phyloP scores from a whole-genome alignment of 1,284 basidiomycete genomes.

The Hemileia vastatrix region DNA sequence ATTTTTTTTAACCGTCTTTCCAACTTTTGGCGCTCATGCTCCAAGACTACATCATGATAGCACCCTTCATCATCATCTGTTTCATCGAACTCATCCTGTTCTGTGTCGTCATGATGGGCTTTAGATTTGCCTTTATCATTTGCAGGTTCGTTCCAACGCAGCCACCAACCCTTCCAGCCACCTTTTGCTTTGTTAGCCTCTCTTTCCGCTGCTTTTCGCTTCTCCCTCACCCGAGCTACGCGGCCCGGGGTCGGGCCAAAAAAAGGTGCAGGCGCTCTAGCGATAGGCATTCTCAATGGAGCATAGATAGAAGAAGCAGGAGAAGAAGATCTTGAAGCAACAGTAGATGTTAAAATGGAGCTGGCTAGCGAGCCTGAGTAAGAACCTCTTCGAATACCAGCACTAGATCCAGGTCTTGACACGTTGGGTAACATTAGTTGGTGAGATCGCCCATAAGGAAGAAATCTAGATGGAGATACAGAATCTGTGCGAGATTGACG shows the following conservation, averaged over 20 bases:
- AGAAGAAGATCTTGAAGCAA: constrained; percentile 14
- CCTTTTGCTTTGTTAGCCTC: constrained; percentile 17
- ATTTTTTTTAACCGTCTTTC: constrained; percentile 15
- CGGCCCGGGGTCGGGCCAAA: constrained; percentile 16
- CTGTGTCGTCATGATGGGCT: background rate
- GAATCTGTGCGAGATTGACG: constrained; percentile 4
- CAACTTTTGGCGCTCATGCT: constrained; percentile 20
- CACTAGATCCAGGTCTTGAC: too few relatives aligned
- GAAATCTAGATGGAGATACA: background rate
- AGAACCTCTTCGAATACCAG: background rate
- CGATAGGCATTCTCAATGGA: constrained; percentile 13
- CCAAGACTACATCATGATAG: constrained; percentile 19
- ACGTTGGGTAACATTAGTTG: background rate
- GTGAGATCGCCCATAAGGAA: background rate
- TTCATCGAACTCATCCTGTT: background rate
- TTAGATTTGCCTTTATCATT: constrained; percentile 10
- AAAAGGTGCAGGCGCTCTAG: constrained; percentile 18
- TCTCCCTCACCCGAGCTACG: constrained; percentile 14
- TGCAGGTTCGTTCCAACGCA: constrained; percentile 12
- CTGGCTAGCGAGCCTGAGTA: constrained; percentile 4
- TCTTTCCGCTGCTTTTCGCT: constrained; percentile 11
- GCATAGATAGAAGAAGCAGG: constrained; percentile 15
- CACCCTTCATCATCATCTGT: constrained; percentile 18
- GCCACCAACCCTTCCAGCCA: constrained; percentile 23
- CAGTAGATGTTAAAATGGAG: constrained; percentile 1